These are phyloP conservation scores for Arabis hirsuta DNA, from an alignment of 345 rosid genomes.

Conservation along the genomic window DNA sequence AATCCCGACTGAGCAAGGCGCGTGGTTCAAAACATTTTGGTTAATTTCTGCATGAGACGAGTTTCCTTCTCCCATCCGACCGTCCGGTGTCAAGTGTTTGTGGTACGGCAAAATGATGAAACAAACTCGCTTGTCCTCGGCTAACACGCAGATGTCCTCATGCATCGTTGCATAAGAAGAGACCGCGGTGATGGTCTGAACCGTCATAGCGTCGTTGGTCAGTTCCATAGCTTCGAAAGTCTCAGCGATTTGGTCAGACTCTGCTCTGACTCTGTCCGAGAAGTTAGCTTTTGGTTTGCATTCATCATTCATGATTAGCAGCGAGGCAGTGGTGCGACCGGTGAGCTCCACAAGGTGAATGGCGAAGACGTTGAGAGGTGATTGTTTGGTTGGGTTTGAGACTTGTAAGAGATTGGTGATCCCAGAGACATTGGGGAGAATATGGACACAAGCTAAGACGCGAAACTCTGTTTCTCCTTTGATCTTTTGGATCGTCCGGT, in stretches of 20 bases:
- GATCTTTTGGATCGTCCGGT: constrained; percentile 51
- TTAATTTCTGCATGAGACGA: constrained; percentile 51
- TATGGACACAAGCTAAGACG: constrained; percentile 60
- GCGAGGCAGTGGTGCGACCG: constrained; percentile 62
- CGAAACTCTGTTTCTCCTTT: constrained; percentile 53
- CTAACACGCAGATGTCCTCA: constrained; percentile 63
- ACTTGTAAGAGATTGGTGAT: constrained; percentile 56
- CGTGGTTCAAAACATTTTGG: constrained; percentile 52
- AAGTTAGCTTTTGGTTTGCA: constrained; percentile 37
- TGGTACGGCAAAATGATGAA: constrained; percentile 68
- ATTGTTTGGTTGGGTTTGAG: constrained; percentile 56
- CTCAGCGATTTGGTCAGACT: constrained; percentile 53
- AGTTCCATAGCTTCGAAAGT: constrained; percentile 49
- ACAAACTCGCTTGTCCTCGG: constrained; percentile 60
- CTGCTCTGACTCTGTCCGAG: constrained; percentile 40
- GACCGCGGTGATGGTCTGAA: constrained; percentile 55
- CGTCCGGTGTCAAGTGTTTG: constrained; percentile 43
- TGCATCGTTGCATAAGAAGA: constrained; percentile 68
- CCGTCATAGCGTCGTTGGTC: constrained; percentile 37
- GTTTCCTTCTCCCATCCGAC: constrained; percentile 50
- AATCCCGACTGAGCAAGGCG: constrained; percentile 71
- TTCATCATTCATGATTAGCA: constrained; percentile 61
- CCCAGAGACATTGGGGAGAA: constrained; percentile 46
- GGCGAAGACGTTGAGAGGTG: constrained; percentile 58
- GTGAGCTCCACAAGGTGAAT: constrained; percentile 67